Evolutionary conservation across 2,329 filamentous ascomycete genomes (phyloP).

Genomic region (Colletotrichum cereale): DNA sequence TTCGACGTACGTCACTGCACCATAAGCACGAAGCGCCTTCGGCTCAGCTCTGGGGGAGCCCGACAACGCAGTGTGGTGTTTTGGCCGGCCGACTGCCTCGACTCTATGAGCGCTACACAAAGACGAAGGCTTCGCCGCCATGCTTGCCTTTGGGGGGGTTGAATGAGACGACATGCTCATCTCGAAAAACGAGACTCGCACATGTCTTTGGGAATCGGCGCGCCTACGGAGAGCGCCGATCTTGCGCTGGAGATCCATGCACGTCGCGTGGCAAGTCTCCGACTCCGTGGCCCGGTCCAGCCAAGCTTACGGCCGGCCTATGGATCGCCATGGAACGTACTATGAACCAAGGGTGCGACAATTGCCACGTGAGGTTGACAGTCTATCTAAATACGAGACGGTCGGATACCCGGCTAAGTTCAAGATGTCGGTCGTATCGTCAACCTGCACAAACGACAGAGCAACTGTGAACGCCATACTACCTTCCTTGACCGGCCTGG

Average conservation of each 20-base stretch:
- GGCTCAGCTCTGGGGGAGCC: neutral
- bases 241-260: slow-evolving; percentile 11
- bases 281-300: neutral
- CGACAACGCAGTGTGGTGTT: neutral
- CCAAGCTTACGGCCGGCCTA: slow-evolving; percentile 4
- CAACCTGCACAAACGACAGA: neutral
- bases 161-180: neutral
- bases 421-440: neutral
- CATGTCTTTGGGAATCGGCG: neutral
- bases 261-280: slow-evolving; percentile 21
- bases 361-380: slow-evolving; percentile 1
- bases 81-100: too few species aligned
- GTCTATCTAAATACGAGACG: slow-evolving; percentile 7
- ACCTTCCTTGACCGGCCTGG: slow-evolving; percentile 9
- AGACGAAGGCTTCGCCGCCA: neutral
- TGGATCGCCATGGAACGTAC: slow-evolving; percentile 8
- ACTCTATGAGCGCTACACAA: neutral
- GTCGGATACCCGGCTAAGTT: slow-evolving; percentile 8
- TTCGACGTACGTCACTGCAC: neutral
- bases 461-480: neutral
- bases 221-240: neutral
- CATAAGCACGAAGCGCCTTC: neutral
- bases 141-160: neutral
- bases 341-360: neutral
- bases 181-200: slow-evolving; percentile 20